These are phyloP conservation scores for Fusarium sublunatum DNA, from an alignment of 2,329 filamentous ascomycete species.

Conservation along the genomic window DNA sequence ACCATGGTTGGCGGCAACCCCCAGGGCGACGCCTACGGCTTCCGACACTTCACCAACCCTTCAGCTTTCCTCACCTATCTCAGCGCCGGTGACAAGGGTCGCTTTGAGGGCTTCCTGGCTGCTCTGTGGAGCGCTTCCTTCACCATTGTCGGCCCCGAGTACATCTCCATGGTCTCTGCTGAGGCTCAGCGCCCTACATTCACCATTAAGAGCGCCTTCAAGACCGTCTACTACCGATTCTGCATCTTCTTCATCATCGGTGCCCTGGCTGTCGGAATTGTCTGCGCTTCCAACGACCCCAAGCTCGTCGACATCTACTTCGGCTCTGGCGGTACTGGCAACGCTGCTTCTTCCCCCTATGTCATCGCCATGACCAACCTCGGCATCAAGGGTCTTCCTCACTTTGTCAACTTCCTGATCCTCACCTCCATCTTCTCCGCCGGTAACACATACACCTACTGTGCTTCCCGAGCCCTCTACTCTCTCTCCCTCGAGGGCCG, in stretches of 20 bases:
- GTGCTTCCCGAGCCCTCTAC: slow-evolving; percentile 60
- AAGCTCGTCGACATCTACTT: slow-evolving; percentile 65
- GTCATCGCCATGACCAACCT: slow-evolving; percentile 61
- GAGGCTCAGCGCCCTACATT: slow-evolving; percentile 69
- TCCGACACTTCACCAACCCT: slow-evolving; percentile 74
- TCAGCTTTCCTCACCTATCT: slow-evolving; percentile 65
- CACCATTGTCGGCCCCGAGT: slow-evolving; percentile 71
- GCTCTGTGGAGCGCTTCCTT: slow-evolving; percentile 70
- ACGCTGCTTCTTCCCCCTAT: slow-evolving; percentile 62
- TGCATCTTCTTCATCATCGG: slow-evolving; percentile 50
- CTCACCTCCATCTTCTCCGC: slow-evolving; percentile 51
- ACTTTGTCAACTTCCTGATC: slow-evolving; percentile 66
- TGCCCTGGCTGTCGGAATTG: slow-evolving; percentile 70
- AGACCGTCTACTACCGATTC: slow-evolving; percentile 61
- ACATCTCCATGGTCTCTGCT: slow-evolving; percentile 71
- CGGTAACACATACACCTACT: slow-evolving; percentile 56
- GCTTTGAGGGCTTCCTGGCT: slow-evolving; percentile 73
- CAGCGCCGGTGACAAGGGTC: slow-evolving; percentile 68
- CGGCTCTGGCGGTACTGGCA: slow-evolving; percentile 48
- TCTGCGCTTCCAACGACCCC: slow-evolving; percentile 66
- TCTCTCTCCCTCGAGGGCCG: slow-evolving; percentile 61
- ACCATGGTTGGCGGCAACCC: slow-evolving; percentile 71
- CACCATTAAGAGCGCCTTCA: slow-evolving; percentile 65
- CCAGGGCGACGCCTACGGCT: slow-evolving; percentile 68
- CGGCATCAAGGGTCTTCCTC: slow-evolving; percentile 62